Base-by-base conservation (phyloP, 1,139 yeast species). In the Suhomyces ambrosiae region DNA sequence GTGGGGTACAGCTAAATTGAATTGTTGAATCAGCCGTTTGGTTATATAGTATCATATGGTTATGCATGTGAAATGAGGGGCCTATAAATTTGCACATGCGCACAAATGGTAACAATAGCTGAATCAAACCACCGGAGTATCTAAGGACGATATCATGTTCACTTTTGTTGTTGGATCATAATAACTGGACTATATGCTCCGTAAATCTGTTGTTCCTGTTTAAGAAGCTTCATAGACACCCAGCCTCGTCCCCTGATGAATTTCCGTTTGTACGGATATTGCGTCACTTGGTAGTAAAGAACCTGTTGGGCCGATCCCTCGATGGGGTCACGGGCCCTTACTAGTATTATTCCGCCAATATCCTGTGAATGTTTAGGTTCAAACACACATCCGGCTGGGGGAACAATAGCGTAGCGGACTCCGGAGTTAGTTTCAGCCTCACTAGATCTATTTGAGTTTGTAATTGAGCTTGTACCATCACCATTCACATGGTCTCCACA, bases 221-320 rank as follows among this genome's bases (percentile, higher is more conserved):
- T 33, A n/a, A 44, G 29, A 11, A 19, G 17, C 23, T 32, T 37
- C 32, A 30, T 23, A 4, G 42, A 28, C 7, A 46, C 50, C 50
- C 50, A 46, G 9, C 49, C 50, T 7, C 49, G 32, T 3, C 49
- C 49, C 5, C 27, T 30, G n/a, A 45, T 40, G 15, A 43, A 39
- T 12, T 23, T 30, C 11, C 50, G 34, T 27, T 40, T 43, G 30
- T 38, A 41, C 22, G 32, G 36, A 28, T 30, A 33, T 9, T 26
- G 23, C 5, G 32, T 26, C 13, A 19, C 35, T 9, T 32, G 21
- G 24, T 21, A 11, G 19, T 32, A 32, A 10, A 25, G 35, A 8
- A 25, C 13, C 5, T 23, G 24, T 7, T 21, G 17, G 17, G 31
- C 7, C 10, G 30, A 22, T 7, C 12, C 23, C 8, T 18, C 23